These are phyloP conservation scores for Avena eriantha DNA, from an alignment of 176 grass and related monocot genomes.

Conservation along the genomic window DNA sequence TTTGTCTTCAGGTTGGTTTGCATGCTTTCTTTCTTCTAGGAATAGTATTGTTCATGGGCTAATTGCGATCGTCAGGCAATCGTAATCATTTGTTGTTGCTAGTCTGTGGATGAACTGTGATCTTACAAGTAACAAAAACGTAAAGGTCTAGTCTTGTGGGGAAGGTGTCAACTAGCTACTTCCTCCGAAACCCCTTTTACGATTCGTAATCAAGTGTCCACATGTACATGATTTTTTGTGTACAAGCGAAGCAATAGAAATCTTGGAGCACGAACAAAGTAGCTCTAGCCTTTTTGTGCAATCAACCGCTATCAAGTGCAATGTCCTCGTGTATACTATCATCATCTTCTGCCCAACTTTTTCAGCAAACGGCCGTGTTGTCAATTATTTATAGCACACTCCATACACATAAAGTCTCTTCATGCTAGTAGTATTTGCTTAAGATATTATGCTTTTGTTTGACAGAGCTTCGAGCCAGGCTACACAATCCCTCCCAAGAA, in stretches of 20 bases:
- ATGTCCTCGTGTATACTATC: conserved; percentile 32
- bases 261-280: conserved; percentile 45
- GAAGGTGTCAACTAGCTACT: neutral
- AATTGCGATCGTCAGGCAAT: neutral
- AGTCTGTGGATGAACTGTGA: neutral
- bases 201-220: conserved; percentile 25
- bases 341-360: neutral
- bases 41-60: neutral
- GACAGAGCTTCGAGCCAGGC: conserved; percentile 78
- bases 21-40: conserved; percentile 1
- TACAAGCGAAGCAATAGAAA: conserved; percentile 33
- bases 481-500: conserved; percentile 79
- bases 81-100: neutral
- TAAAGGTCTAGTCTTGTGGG: conserved; percentile 9
- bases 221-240: conserved; percentile 33
- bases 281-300: conserved; percentile 37
- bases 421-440: neutral
- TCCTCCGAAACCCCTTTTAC: neutral
- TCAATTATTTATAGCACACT: conserved; percentile 20
- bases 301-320: conserved; percentile 31
- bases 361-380: neutral
- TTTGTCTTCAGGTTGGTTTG: conserved; percentile 82
- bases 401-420: neutral
- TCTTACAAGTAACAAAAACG: neutral
- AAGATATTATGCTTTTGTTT: conserved; percentile 10